Base-by-base conservation (phyloP, 2,329 filamentous ascomycete species). In the Raffaelea albimanens region DNA sequence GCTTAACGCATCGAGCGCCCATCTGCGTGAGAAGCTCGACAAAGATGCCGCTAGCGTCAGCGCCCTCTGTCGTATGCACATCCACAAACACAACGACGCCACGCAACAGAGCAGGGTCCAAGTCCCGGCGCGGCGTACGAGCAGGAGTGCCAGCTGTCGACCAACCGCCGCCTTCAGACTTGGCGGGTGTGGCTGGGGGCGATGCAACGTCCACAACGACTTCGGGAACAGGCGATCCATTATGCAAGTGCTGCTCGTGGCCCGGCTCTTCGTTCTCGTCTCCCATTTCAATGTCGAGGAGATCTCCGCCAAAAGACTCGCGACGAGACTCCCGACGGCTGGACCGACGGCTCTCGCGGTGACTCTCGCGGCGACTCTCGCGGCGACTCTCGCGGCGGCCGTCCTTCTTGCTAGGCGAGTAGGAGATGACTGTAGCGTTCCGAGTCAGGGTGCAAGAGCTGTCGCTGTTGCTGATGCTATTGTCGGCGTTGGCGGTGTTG, bases 71-170 rank as follows among this genome's bases (percentile, higher is more conserved):
- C 1, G 86, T 90, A 59, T 87, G 80, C 2, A 94, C 87, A 61
- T 95, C 88, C 2, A 93, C 85, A 59, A 82, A 88, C 4, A 93
- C 85, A 3, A 88, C 78, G 16, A 82, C 85, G 2, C 87, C 88
- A 19, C 75, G 73, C 3, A 91, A 71, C 3, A 85, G 61, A 0
- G 61, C 59, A 3, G 71, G 63, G 53, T 79, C 67, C 10, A 80
- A 54, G 46, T 81, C 72, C 2, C 68, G 67, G 5, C 74, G 71
- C 19, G 77, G 73, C 20, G 76, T 80, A 33, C 74, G 72, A 3
- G 71, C 72, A 3, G 78, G 78, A 0, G 77, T 81, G 14, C 69
- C 76, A 29, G 71, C 61, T 0, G 66, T 70, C 4, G 76, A 76
- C 76, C 76, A 81, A 29, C 25, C 13, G 25, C 25, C 25, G 25